A percentile compares a stretch with the other conserved stretches of the same genome.
phyloP scores from a whole-genome alignment of 345 rosid genomes.

The Syzygium aqueum region DNA sequence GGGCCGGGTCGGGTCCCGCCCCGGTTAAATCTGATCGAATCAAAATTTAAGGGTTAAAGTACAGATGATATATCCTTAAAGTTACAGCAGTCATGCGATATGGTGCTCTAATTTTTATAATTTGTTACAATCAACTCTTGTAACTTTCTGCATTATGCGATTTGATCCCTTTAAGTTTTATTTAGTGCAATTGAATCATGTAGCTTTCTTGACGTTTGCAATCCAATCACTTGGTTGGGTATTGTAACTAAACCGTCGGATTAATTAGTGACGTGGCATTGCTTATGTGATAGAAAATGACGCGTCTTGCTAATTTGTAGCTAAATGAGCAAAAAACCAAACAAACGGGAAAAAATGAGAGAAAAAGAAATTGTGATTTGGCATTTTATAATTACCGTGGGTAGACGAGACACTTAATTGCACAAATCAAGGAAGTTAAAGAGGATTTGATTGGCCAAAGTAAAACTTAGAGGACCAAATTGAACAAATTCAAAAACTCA shows the following conservation, averaged over 20 bases:
- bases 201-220: not conserved
- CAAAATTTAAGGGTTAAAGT: not conserved
- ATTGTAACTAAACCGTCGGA: accelerated
- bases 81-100: not conserved
- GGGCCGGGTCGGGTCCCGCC: not conserved
- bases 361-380: not conserved
- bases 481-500: not conserved
- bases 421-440: not conserved
- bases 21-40: not conserved
- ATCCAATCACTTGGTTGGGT: not conserved
- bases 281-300: not conserved
- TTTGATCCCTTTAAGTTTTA: not conserved
- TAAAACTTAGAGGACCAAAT: not conserved
- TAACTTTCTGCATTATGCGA: accelerated
- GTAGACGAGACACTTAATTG: not conserved
- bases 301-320: not conserved
- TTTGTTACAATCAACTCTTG: not conserved
- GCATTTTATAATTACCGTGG: not conserved
- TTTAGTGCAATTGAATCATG: not conserved
- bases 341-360: not conserved
- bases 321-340: not conserved
- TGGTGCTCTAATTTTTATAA: not conserved
- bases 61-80: not conserved
- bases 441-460: not conserved
- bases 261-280: not conserved